Evolutionary conservation across 176 grass and related monocot genomes (phyloP), one percentile per base, ranked within the genome.

Genomic region (Tuctoria greenei): DNA sequence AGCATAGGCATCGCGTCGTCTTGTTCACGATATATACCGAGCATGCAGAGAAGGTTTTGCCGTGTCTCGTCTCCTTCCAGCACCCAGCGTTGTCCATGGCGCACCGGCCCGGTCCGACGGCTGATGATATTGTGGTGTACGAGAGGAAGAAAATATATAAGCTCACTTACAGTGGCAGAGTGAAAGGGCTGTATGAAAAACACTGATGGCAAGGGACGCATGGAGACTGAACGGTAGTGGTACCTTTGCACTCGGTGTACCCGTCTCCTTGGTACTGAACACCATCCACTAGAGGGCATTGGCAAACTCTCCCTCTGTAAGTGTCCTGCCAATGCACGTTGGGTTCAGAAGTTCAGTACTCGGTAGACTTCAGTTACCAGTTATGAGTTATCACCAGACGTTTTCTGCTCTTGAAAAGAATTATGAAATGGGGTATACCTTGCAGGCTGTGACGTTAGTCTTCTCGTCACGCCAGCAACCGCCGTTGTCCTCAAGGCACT

Each of bases 91-190:
- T 99, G 64, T 85, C 74, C 37, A 82, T 78, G 42, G 95, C 81
- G 77, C 95, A 99, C 74, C 95, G 81, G 24, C 91, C 95, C 0
- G 89, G 95, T 0, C 95, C 91, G 14, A 95, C 85, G 24, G 95
- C 89, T 97, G 78, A 35, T 43, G n/a, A 35, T 43, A 17, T 69
- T 49, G 20, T 61, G 79, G 8, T 23, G 18, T 37, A 71, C 4
- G 26, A 34, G 37, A 71, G 18, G 10, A 11, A 28, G 2, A 38
- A 31, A 71, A 61, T n/a, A n/a, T n/a, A n/a, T 71, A 14, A 42
- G 31, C 13, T 13, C 17, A 36, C 8, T 27, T 44, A 35, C 44
- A 64, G 45, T 24, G 55, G 1, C 42, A 21, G 57, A 11, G n/a
- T n/a, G n/a, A n/a, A n/a, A n/a, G n/a, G n/a, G n/a, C n/a, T 4